phyloP scores from a whole-genome alignment of 768 basidiomycete genomes.

The Podaxis mareebaensis region DNA sequence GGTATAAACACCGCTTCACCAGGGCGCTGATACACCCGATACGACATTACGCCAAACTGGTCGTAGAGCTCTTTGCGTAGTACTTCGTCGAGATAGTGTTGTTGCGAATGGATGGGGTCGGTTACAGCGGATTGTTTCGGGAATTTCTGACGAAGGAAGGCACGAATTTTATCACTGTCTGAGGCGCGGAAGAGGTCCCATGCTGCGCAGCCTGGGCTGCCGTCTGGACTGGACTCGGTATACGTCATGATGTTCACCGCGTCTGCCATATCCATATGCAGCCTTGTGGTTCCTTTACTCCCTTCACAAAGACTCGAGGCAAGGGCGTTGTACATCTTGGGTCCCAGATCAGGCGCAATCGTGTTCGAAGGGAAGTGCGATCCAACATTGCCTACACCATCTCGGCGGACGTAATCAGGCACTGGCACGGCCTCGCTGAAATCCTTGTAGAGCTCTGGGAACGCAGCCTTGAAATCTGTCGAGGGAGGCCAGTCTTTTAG shows the following conservation, averaged over 20 bases:
- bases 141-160: slow-evolving; percentile 63
- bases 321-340: slow-evolving; percentile 95
- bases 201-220: slow-evolving; percentile 76
- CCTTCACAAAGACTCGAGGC: slow-evolving; percentile 64
- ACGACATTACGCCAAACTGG: slow-evolving; percentile 70
- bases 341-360: slow-evolving; percentile 80
- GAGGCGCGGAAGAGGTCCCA: slow-evolving; percentile 91
- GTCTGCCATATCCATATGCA: slow-evolving; percentile 96
- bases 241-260: slow-evolving; percentile 91
- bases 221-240: slow-evolving; percentile 55
- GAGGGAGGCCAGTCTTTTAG: slow-evolving; percentile 95
- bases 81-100: slow-evolving; percentile 76
- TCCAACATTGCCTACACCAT: slow-evolving; percentile 86
- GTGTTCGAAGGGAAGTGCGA: slow-evolving; percentile 86
- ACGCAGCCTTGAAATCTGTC: slow-evolving; percentile 78
- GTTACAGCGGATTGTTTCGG: slow-evolving; percentile 13
- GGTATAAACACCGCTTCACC: slow-evolving; percentile 96
- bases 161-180: slow-evolving; percentile 76
- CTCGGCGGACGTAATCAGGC: slow-evolving; percentile 86
- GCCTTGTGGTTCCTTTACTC: slow-evolving; percentile 80
- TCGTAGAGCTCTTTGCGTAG: slow-evolving; percentile 69
- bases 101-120: slow-evolving; percentile 92
- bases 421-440: slow-evolving; percentile 83
- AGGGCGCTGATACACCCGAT: slow-evolving; percentile 85
- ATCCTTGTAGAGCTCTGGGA: slow-evolving; percentile 86